Evolutionary conservation across 805 yeast genomes (phyloP).

Genomic region (Yamadazyma philogaea): DNA sequence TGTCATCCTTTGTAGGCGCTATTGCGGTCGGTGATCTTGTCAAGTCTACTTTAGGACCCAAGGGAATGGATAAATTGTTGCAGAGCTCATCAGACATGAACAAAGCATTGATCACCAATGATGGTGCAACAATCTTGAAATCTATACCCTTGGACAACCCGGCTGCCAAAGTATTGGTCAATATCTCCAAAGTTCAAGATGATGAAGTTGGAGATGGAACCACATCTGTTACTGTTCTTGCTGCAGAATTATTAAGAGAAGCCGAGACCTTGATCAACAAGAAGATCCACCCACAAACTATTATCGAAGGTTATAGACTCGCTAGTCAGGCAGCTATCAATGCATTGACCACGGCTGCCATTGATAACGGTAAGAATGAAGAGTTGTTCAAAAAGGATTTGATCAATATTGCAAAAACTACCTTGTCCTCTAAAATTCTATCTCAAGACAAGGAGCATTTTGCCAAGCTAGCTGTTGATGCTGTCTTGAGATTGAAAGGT

Average conservation of each 20-base stretch:
- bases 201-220: constrained; percentile 99
- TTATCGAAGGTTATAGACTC: constrained; percentile 90
- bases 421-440: constrained; percentile 87
- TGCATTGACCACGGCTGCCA: constrained; percentile 75
- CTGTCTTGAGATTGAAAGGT: constrained; percentile 82
- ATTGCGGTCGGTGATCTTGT: constrained; percentile 98
- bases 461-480: constrained; percentile 89
- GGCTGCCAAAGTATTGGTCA: constrained; percentile 94
- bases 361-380: constrained; percentile 60
- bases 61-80: constrained; percentile 96
- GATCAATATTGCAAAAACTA: constrained; percentile 85
- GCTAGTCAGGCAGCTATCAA: constrained; percentile 81
- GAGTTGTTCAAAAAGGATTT: constrained; percentile 72
- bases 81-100: constrained; percentile 79
- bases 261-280: constrained; percentile 90
- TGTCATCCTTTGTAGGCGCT: constrained; percentile 97
- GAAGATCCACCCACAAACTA: constrained; percentile 96
- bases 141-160: constrained; percentile 95
- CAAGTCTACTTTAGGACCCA: constrained; percentile 92
- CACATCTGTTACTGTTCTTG: constrained; percentile 88
- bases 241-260: constrained; percentile 89
- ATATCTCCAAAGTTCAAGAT: constrained; percentile 93
- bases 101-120: constrained; percentile 82
- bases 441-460: constrained; percentile 93
- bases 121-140: constrained; percentile 95